Evolutionary conservation across 257 asterid species (phyloP), one percentile per base, ranked within the genome.

Genomic region (Petunia axillaris): DNA sequence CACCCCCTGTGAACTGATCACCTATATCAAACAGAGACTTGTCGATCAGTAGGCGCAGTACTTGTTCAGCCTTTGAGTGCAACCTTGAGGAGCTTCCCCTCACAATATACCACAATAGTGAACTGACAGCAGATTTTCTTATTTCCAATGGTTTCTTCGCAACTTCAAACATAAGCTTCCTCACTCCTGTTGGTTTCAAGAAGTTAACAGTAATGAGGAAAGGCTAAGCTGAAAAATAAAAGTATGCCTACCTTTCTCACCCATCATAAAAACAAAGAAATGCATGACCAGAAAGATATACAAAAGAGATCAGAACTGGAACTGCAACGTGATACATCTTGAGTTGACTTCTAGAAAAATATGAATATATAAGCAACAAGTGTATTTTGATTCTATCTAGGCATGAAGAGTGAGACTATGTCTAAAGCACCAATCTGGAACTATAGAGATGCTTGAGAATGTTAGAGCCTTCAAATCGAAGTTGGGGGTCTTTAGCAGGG

Each of bases 81-180:
- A 96, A 87, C 86, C 85, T 89, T 83, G 96, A 88, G 48, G 97
- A 77, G 10, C 91, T 84, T 76, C 90, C 91, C 83, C 95, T 90
- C 90, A 96, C 75, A 68, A 81, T 87, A 87, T 92, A 88, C 84
- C 90, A 89, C 64, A 95, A 78, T 79, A 95, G 86, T 78, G 90
- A 88, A 84, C 92, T 88, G 81, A 84, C 92, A 40, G 92, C 93
- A 53, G 90, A 91, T 83, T 86, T 91, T 86, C 93, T 89, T 52
- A 83, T 81, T 63, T 86, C 90, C 9, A 88, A 85, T 84, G 97
- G 93, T 75, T 90, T 89, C 85, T 89, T 90, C 55, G 81, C 88
- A 83, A 92, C 93, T 89, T 95, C 99, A 84, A 75, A 62, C 89
- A 92, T 89, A 74, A 93, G 89, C 80, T 86, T 85, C 81, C 85